These are phyloP conservation scores for Herpotrichia juniperi DNA, from an alignment of 2,329 filamentous ascomycete genomes.

Conservation along the genomic window DNA sequence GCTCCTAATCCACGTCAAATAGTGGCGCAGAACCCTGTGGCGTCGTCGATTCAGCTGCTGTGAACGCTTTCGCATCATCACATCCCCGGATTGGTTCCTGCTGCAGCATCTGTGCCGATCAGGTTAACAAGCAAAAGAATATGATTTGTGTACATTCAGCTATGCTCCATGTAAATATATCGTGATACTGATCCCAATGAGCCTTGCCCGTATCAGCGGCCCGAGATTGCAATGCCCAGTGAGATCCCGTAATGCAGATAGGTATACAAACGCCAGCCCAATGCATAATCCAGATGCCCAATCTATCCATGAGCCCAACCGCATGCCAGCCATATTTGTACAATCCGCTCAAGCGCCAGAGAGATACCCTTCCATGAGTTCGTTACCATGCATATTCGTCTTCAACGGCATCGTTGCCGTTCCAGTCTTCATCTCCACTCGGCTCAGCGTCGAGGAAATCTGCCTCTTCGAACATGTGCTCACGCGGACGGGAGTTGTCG, in stretches of 20 bases:
- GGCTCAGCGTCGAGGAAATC: conserved; percentile 72
- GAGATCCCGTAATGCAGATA: neutral
- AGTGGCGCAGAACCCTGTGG: conserved; percentile 2
- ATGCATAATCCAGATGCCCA: neutral
- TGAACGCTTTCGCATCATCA: neutral
- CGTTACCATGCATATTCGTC: conserved; percentile 29
- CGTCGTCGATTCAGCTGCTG: neutral
- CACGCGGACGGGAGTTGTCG: conserved; percentile 76
- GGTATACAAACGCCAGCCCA: neutral
- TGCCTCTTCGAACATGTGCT: conserved; percentile 71
- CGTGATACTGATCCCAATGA: neutral
- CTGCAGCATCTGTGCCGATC: neutral
- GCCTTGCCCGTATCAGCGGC: conserved; percentile 1
- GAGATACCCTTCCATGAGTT: neutral
- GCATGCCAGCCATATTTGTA: neutral
- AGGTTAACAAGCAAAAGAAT: neutral
- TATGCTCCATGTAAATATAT: neutral
- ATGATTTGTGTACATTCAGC: neutral
- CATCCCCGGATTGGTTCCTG: neutral
- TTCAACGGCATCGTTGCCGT: conserved; percentile 60
- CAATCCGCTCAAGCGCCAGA: neutral
- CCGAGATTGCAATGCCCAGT: neutral
- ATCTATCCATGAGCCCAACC: neutral
- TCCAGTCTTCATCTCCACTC: conserved; percentile 64
- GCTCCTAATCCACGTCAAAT: neutral